Conservation (phyloP, 2,329 filamentous ascomycete genomes). For the Penicillium sp. region DNA sequence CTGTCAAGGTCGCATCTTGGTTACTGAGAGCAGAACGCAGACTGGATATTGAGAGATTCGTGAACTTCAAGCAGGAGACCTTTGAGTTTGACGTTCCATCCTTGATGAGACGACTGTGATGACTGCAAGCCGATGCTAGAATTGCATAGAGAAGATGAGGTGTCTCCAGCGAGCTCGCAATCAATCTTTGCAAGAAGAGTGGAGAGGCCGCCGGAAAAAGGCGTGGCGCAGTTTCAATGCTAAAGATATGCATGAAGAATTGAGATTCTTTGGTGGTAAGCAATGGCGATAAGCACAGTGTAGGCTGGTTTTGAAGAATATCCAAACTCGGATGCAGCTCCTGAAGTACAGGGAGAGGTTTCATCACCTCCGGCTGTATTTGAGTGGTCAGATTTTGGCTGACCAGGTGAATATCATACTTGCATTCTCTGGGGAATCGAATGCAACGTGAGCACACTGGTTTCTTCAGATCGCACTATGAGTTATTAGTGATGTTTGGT, state of each 20-base stretch:
- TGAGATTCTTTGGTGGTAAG: slow-evolving; percentile 22
- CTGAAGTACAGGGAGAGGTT: background rate
- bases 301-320: slow-evolving; percentile 14
- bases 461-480: slow-evolving; percentile 28
- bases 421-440: slow-evolving; percentile 26
- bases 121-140: slow-evolving; percentile 29
- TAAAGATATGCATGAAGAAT: slow-evolving; percentile 29
- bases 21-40: slow-evolving; percentile 22
- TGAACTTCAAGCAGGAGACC: slow-evolving; percentile 27
- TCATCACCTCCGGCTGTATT: background rate
- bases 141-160: slow-evolving; percentile 31
- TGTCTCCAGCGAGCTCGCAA: slow-evolving; percentile 25
- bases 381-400: slow-evolving; percentile 3
- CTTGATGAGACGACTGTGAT: slow-evolving; percentile 29
- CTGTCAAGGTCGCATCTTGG: slow-evolving; percentile 12
- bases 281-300: slow-evolving; percentile 19
- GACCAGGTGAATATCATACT: slow-evolving; percentile 27
- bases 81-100: slow-evolving; percentile 12
- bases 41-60: slow-evolving; percentile 27
- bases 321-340: background rate
- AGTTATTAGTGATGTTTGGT: background rate
- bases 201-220: slow-evolving; percentile 30
- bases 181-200: slow-evolving; percentile 26
- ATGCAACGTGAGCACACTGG: slow-evolving; percentile 29
- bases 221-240: slow-evolving; percentile 26